Base-by-base conservation (phyloP, 257 asterid species). In the Scutellaria minor region DNA sequence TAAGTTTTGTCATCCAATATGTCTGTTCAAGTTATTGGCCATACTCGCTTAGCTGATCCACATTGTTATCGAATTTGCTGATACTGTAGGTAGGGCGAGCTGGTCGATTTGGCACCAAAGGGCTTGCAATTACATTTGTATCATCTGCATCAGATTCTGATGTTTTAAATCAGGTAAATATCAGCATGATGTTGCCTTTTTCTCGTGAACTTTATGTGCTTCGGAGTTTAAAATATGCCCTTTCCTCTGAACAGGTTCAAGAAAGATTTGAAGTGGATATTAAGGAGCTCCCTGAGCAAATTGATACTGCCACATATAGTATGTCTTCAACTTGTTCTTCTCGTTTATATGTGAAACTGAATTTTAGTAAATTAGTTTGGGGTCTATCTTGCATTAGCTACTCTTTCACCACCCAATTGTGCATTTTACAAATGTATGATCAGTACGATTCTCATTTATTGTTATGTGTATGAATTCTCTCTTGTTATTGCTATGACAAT, bases 121-220 rank as follows among this genome's bases (percentile, higher is more conserved):
- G 96, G n/a, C 95, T 90, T 81, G 96, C 91, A 57, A 90, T 90
- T 46, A 90, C 93, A 18, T 90, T 90, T 71, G 97, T 90, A 58
- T 86, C 97, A 6, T 90, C 93, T 61, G 88, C 93, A 45, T 81
- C 91, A 24, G 97, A 90, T 83, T 90, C 97, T 46, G 88, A 84
- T 63, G 91, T 90, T 57, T 87, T 90, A 15, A 90, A 90, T 75
- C 95, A 86, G 91, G 95, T 86, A 53, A 13, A 51, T 44, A 66
- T 59, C 59, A 18, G 5, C 11, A 64, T 69, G 9, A 12, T 20
- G 14, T 41, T 39, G 7, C 44, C 71, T 24, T 35, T 15, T 35
- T 53, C 50, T 15, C 2, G 2, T n/a, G 45, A 31, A 10, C 44
- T 18, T 71, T 31, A 5, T 65, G 53, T 55, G 14, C 22, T 73